Base-by-base conservation (phyloP, 176 grass and related monocot species). In the Neostapfia colusana region DNA sequence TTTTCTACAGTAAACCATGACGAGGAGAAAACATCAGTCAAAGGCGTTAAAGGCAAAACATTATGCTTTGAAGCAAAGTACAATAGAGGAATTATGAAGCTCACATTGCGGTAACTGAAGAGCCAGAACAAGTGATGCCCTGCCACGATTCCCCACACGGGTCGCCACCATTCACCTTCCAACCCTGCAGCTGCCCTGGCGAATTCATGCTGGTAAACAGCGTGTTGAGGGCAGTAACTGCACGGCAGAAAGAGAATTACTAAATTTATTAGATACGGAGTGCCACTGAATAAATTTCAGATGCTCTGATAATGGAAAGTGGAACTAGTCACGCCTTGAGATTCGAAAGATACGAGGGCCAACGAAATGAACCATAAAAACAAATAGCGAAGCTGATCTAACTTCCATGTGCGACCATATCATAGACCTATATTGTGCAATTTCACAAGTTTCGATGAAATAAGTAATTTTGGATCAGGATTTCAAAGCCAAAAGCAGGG, bases 191-290 rank as follows among this genome's bases (percentile, higher is more conserved):
- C 67, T 91, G 91, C 2, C 88, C 80, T 2, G 91, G 88, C 16
- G 94, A 97, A 89, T 97, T 93, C 67, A 97, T 77, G 81, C 90
- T 93, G 31, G 88, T 88, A 79, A 93, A 97, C 20, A 97, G 80
- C 12, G 87, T 72, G 48, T 97, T 93, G 28, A 97, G 93, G 42
- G 59, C 88, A 62, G 85, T 79, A 73, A 88, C 93, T 97, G 77
- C 85, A 91, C 70, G 63, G n/a, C 23, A 49, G 44, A 72, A 68
- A 81, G 25, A 20, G 35, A 56, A 50, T 66, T 46, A 72, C 28
- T 39, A 23, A 23, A 27, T 44, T 54, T 48, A 14, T 54, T 48
- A 14, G 15, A 51, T 55, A 40, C 57, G n/a, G 18, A 6, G 14
- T 57, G 5, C 55, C 70, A 69, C 13, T 25, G 20, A 81, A 86